Base-by-base conservation (phyloP, 805 yeast species). In the Ogataea saltuana region DNA sequence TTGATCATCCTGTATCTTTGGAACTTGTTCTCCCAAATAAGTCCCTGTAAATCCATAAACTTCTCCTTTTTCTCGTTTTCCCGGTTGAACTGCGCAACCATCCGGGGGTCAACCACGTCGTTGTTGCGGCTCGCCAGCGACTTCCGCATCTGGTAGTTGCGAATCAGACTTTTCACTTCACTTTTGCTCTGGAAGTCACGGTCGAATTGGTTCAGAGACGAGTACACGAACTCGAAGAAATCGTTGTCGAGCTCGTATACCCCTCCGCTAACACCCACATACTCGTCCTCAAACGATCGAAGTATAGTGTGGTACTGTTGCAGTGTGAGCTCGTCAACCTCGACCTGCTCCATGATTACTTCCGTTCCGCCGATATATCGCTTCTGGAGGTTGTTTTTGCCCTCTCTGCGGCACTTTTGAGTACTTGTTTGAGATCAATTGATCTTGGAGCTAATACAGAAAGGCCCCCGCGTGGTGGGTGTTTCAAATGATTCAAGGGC, bases 11-110 rank as follows among this genome's bases (percentile, higher is more conserved):
- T 42, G 4, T 44, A 41, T 32, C 67, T 40, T 26, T 54, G 57
- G 5, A 22, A 41, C 21, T 41, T 32, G 26, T 39, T 40, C 6
- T 57, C 54, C 68, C 69, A 64, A 1, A 47, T 33, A 2, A 64
- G 32, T 0, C 68, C 69, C 33, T 64, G 69, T 5, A 54, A 26
- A 43, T 63, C 70, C 48, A 57, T 48, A 13, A 46, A 41, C 19
- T 42, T 49, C 5, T 33, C 42, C 11, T 19, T 13, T 10, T 29
- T 30, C 28, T 27, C 13, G 28, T 45, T 32, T 13, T 39, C 44
- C 6, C 15, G 25, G 23, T 46, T 48, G 23, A 32, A 50, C 17
- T 28, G 28, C n/a, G 32, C 27, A 6, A 54, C 28, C 27, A 46
- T 26, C 2, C 39, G 22, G 11, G 38, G 36, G 33, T 45, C 40